Evolutionary conservation across 176 grass and related monocot species (phyloP), one percentile per base, ranked within the genome.

Genomic region (Guadua angustifolia): DNA sequence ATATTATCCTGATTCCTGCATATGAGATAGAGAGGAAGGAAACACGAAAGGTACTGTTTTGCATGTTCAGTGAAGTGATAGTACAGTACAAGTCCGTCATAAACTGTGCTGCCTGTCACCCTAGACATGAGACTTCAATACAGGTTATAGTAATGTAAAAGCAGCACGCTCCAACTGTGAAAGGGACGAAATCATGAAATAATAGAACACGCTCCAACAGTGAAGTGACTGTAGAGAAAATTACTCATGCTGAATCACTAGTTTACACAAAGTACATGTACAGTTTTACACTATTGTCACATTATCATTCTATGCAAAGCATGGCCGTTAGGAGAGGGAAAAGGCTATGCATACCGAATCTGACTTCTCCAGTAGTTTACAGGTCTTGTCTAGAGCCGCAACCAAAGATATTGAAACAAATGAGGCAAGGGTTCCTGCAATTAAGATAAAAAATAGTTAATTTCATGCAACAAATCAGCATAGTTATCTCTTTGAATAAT

Each of bases 341-440:
- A 81, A 68, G 69, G 26, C 75, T 87, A 79, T 69, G 62, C 84
- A 75, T 84, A 87, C 80, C 89, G 83, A 90, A 87, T 87, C 80
- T 75, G 62, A 84, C 73, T 59, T 80, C 88, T 90, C 84, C 67
- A 74, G 52, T 90, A 87, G 62, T 87, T 87, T 87, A 87, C 80
- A 90, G 3, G 52, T 79, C 84, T 83, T 78, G 44, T 83, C 84
- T 84, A 84, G 9, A 69, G 79, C 84, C 84, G 35, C 84, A 87
- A 67, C 43, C 68, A 83, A 79, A 66, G 53, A 83, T 75, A 69
- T 55, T 59, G 38, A 79, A 84, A 67, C 44, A 79, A 89, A 75
- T 17, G 71, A 44, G 74, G 19, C 67, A 74, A 55, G 33, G 43
- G 74, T 69, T 38, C 80, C 89, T 90, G 89, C 69, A 83, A 69